phyloP scores from a whole-genome alignment of 805 yeast species.

The Zygotorulaspora danielsina region DNA sequence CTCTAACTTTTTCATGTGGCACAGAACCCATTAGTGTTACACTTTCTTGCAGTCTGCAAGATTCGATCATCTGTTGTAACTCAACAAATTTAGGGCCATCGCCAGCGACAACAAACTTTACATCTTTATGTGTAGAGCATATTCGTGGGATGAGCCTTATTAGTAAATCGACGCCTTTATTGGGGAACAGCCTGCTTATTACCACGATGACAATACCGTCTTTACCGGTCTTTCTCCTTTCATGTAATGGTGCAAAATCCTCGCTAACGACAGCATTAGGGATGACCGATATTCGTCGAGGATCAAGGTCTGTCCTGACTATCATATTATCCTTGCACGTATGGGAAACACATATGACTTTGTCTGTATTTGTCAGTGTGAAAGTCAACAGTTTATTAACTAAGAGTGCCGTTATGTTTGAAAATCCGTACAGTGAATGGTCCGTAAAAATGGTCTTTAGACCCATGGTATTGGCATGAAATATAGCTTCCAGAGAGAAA shows the following conservation, averaged over 20 bases:
- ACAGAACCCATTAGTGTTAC: conserved; percentile 84
- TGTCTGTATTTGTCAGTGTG: conserved; percentile 80
- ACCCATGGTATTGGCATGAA: conserved; percentile 94
- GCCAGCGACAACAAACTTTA: conserved; percentile 85
- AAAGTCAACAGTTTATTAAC: conserved; percentile 85
- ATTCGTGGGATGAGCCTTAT: conserved; percentile 81
- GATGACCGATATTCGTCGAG: conserved; percentile 75
- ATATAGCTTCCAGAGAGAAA: conserved; percentile 81
- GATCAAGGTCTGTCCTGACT: conserved; percentile 77
- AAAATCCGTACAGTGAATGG: conserved; percentile 92
- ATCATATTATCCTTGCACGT: conserved; percentile 96
- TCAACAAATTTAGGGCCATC: conserved; percentile 95
- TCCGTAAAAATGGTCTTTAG: conserved; percentile 89
- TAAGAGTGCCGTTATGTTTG: conserved; percentile 73
- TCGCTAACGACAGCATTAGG: conserved; percentile 92
- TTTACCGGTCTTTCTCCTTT: conserved; percentile 18
- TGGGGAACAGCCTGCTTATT: conserved; percentile 87
- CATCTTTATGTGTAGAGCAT: conserved; percentile 57
- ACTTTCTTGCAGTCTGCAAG: conserved; percentile 76
- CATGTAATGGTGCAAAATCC: conserved; percentile 58
- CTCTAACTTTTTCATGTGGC: conserved; percentile 87
- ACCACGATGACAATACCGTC: conserved; percentile 73
- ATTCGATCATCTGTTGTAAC: conserved; percentile 91
- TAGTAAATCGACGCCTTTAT: conserved; percentile 89
- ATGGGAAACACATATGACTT: conserved; percentile 93